These are phyloP conservation scores for Aureobasidium sp. DNA, from an alignment of 2,329 filamentous ascomycete species.

Conservation along the genomic window DNA sequence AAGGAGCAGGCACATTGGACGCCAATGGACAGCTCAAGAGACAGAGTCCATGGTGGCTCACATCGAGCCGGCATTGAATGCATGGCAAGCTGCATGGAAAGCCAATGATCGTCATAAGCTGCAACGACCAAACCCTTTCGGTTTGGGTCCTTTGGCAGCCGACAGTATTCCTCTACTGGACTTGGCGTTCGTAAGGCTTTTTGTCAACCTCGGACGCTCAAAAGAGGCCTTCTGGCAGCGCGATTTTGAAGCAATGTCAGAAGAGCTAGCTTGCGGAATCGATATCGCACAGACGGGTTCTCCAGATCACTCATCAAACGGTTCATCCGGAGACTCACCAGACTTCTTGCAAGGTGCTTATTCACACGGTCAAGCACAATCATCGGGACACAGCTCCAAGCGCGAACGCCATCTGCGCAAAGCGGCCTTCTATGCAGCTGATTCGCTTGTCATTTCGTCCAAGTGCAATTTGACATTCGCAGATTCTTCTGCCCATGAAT, in stretches of 20 bases:
- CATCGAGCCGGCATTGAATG: constrained; percentile 86
- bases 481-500: constrained; percentile 73
- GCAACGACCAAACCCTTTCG: constrained; percentile 77
- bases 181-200: constrained; percentile 83
- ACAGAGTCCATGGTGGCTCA: constrained; percentile 94
- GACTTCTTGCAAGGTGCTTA: constrained; percentile 3
- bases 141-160: constrained; percentile 72
- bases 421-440: constrained; percentile 91
- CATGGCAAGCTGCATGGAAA: constrained; percentile 90
- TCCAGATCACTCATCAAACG: constrained; percentile 19
- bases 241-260: constrained; percentile 85
- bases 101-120: constrained; percentile 78
- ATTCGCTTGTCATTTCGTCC: constrained; percentile 82
- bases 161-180: constrained; percentile 88
- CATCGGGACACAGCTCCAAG: constrained; percentile 15
- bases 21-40: constrained; percentile 84
- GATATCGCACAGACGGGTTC: constrained; percentile 61
- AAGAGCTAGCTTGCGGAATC: constrained; percentile 71
- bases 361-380: constrained; percentile 25
- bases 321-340: constrained; percentile 44
- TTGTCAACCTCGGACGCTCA: constrained; percentile 83
- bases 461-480: constrained; percentile 79
- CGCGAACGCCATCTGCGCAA: constrained; percentile 84
- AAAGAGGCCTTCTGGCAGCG: constrained; percentile 93
- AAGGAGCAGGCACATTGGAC: constrained; percentile 77